Evolutionary conservation across 1,139 yeast genomes (phyloP).

Genomic region (Zygosaccharomyces pseudobailii): DNA sequence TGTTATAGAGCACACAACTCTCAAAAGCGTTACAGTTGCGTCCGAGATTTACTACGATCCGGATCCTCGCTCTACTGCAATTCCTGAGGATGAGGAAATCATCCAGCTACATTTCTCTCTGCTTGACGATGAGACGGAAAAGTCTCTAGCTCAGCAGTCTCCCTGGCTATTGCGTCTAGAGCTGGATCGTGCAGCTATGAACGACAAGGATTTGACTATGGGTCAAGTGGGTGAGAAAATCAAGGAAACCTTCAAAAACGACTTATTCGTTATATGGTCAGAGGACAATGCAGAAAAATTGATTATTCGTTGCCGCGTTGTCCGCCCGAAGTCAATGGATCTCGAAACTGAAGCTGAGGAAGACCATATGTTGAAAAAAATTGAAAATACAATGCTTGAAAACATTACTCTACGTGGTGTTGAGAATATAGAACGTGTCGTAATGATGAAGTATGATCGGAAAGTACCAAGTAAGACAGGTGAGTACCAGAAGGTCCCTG

Average conservation of each 20-base stretch:
- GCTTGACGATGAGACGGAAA: slow-evolving; percentile 96
- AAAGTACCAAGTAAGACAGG: slow-evolving; percentile 78
- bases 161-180: slow-evolving; percentile 98
- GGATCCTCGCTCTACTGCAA: slow-evolving; percentile 92
- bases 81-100: slow-evolving; percentile 94
- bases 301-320: slow-evolving; percentile 96
- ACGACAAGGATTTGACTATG: slow-evolving; percentile 96
- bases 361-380: slow-evolving; percentile 91
- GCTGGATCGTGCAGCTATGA: slow-evolving; percentile 97
- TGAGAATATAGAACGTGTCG: slow-evolving; percentile 83
- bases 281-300: slow-evolving; percentile 98
- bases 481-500: slow-evolving; percentile 82
- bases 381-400: slow-evolving; percentile 95
- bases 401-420: slow-evolving; percentile 94
- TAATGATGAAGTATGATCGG: slow-evolving; percentile 82
- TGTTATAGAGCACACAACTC: slow-evolving; percentile 92
- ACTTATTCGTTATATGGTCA: slow-evolving; percentile 96
- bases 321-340: slow-evolving; percentile 88
- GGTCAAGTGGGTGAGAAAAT: slow-evolving; percentile 97
- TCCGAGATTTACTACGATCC: slow-evolving; percentile 98
- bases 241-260: slow-evolving; percentile 89
- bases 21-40: slow-evolving; percentile 93
- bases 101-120: slow-evolving; percentile 96
- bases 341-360: slow-evolving; percentile 96
- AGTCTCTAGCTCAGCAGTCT: slow-evolving; percentile 86